These are phyloP conservation scores for Podaxis carcinomalis DNA, from an alignment of 768 basidiomycete genomes.

Conservation along the genomic window DNA sequence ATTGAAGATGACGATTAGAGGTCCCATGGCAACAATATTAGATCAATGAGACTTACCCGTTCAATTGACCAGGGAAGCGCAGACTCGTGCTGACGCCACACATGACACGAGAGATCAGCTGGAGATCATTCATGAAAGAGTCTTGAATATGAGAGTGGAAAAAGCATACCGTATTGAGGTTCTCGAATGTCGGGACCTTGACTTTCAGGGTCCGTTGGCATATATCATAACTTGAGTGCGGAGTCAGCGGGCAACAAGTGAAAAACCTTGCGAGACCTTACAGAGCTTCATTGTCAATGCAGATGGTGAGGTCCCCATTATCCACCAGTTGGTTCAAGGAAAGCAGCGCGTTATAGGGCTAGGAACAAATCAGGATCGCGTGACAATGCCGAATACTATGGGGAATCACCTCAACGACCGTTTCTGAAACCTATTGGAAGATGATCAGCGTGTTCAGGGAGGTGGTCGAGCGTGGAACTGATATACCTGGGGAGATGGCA, in stretches of 20 bases:
- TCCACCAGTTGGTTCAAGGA: constrained; percentile 89
- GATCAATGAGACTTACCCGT: constrained; percentile 51
- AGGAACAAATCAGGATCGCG: constrained; percentile 43
- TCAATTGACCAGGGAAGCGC: constrained; percentile 91
- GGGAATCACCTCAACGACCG: constrained; percentile 52
- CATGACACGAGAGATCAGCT: constrained; percentile 88
- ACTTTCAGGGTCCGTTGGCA: constrained; percentile 61
- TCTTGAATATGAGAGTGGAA: neutral
- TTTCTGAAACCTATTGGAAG: constrained; percentile 42
- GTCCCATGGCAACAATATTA: neutral
- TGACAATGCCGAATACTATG: constrained; percentile 12
- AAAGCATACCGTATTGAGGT: constrained; percentile 62
- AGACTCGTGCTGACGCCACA: constrained; percentile 90
- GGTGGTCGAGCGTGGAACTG: neutral
- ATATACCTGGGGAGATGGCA: constrained; percentile 48
- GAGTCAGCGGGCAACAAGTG: neutral
- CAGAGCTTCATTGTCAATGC: constrained; percentile 87
- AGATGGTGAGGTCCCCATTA: constrained; percentile 78
- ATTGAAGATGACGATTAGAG: constrained; percentile 10
- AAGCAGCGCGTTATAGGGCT: constrained; percentile 85
- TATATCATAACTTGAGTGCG: constrained; percentile 60
- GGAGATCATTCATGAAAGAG: constrained; percentile 1
- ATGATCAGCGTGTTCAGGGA: neutral
- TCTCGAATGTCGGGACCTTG: constrained; percentile 54
- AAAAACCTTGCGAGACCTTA: constrained; percentile 28